Evolutionary conservation across 129 eudicot species (phyloP), one percentile per base, ranked within the genome.

Genomic region (Tagetes erecta): DNA sequence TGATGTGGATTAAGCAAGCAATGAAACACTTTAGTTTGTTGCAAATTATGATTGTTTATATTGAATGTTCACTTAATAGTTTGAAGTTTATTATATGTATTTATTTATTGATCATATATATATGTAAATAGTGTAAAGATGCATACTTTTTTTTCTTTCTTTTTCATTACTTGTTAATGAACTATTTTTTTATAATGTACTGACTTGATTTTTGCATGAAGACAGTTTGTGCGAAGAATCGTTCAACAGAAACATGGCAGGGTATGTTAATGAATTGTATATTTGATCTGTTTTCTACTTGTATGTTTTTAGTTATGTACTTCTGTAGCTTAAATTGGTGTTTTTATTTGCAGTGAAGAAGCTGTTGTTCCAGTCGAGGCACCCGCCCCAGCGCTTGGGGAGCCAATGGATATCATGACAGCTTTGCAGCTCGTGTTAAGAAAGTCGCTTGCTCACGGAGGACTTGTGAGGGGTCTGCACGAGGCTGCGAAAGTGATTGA

Each of bases 321-420:
- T 38, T 20, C 27, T 20, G 27, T 20, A 20, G 1, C 46, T 53
- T 10, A 53, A 53, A 9, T 33, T 34, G 5, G 9, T 56, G 0
- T 8, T 56, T 4, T 56, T 6, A 7, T 40, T 78, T 86, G 50
- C 86, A 86, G 96, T 31, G 92, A 89, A 71, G 96, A 86, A 11
- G 83, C 84, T 72, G 96, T 81, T 70, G 77, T 65, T 40, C 79
- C 84, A 37, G 85, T 68, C 6, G 91, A 78, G 69, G 12, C 86
- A 33, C 84, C 91, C 2, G 71, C 71, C 12, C 53, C 71, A 2
- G 71, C 71, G n/a, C 71, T 66, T 44, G 71, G 71, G 11, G 71
- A 66, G n/a, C 71, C 71, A 42, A 66, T 66, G 53, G 71, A 66
- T 44, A 66, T 66, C 51, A 66, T 66, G 71, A 66, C 71, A 0